phyloP scores from a whole-genome alignment of 208 protist genomes.

The Acanthamoeba sp. region DNA sequence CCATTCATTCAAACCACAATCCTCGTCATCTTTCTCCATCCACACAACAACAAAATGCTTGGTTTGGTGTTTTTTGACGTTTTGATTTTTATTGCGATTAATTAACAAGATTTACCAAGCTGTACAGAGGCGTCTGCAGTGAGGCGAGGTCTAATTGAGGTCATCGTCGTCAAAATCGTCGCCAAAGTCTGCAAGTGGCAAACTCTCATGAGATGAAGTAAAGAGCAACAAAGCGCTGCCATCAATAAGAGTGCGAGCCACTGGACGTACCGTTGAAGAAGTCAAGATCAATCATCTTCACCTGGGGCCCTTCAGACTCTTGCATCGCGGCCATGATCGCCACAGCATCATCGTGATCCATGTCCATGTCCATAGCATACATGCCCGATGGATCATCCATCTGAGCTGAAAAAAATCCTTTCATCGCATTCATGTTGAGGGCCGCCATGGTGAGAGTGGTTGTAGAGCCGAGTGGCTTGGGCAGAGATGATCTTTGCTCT shows the following conservation, averaged over 20 bases:
- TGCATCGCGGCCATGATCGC: constrained; percentile 29
- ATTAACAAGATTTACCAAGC: not conserved
- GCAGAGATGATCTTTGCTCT: not conserved
- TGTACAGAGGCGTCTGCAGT: constrained; percentile 26
- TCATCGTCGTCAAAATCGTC: constrained; percentile 57
- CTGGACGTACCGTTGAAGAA: constrained; percentile 43
- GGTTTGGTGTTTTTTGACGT: not conserved
- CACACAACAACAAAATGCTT: not conserved
- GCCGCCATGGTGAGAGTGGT: too few relatives aligned
- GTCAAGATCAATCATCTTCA: constrained; percentile 21
- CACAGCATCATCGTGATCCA: constrained; percentile 32
- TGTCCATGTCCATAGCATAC: constrained; percentile 59
- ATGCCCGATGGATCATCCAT: constrained; percentile 37
- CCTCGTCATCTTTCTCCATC: not conserved
- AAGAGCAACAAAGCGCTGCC: not conserved
- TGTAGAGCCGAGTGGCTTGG: too few relatives aligned
- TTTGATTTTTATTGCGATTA: not conserved
- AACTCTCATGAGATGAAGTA: too few relatives aligned
- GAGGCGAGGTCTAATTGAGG: constrained; percentile 53
- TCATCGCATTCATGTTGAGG: constrained; percentile 40
- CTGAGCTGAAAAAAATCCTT: constrained; percentile 44
- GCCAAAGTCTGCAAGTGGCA: constrained; percentile 21
- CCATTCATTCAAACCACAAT: not conserved
- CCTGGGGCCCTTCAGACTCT: not conserved
- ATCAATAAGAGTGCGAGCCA: not conserved